Conservation (phyloP, 2,329 filamentous ascomycete genomes). For the Aspergillus phoenicis region DNA sequence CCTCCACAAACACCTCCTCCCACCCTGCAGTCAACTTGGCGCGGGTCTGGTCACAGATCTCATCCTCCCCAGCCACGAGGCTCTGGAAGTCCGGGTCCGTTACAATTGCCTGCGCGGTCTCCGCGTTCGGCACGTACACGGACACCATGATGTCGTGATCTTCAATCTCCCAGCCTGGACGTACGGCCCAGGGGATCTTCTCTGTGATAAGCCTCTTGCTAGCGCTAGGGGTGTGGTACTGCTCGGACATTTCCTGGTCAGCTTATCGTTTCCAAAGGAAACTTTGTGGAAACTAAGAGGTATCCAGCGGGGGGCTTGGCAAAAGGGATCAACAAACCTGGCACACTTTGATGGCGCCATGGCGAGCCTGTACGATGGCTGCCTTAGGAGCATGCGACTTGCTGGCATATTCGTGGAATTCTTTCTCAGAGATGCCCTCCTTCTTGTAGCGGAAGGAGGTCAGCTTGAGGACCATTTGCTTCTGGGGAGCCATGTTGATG, state of each 20-base stretch:
- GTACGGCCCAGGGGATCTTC: conserved; percentile 5
- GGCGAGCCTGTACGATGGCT: conserved; percentile 1
- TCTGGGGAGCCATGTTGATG: background rate
- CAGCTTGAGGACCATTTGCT: conserved; percentile 5
- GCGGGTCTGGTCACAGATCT: background rate
- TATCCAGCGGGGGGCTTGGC: too few species aligned
- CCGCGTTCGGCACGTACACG: background rate
- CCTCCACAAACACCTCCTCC: conserved; percentile 9
- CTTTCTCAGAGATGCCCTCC: background rate
- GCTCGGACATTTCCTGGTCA: too few species aligned
- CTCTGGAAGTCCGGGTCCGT: conserved; percentile 5
- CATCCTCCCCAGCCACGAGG: background rate
- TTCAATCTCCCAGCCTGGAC: background rate
- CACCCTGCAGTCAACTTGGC: conserved; percentile 5
- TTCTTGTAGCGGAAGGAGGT: conserved; percentile 6
- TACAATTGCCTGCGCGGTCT: conserved; percentile 1
- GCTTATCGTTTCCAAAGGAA: too few species aligned
- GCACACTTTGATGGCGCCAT: conserved; percentile 4
- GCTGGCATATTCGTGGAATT: conserved; percentile 4
- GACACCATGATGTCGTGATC: conserved; percentile 6
- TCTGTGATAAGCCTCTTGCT: background rate
- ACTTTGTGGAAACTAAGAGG: too few species aligned
- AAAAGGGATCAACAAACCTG: background rate
- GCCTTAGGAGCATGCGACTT: background rate
- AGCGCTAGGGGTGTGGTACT: background rate